phyloP scores from a whole-genome alignment of 768 basidiomycete species.

The Hemileccinum rubropunctum region DNA sequence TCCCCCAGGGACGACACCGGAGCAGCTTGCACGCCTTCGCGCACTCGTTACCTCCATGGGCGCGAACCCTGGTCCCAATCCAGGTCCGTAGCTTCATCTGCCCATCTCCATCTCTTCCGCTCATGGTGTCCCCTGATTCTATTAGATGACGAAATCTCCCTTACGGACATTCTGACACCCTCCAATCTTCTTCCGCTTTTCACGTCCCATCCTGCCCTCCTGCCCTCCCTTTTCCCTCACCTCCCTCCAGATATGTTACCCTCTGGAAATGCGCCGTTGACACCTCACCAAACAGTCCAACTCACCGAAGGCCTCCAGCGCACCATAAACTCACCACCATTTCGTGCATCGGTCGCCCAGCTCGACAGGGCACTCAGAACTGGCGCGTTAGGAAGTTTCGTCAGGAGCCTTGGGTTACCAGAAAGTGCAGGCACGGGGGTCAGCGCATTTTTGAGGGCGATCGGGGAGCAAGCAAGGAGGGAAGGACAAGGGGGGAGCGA shows the following conservation, averaged over 20 bases:
- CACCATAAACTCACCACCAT: conserved; percentile 80
- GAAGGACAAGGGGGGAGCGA: conserved; percentile 31
- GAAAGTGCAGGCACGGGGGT: conserved; percentile 81
- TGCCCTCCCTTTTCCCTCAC: conserved; percentile 72
- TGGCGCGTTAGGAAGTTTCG: conserved; percentile 72
- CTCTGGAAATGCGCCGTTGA: conserved; percentile 49
- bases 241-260: conserved; percentile 73
- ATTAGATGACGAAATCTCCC: conserved; percentile 53
- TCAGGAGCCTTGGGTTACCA: conserved; percentile 76
- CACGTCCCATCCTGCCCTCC: conserved; percentile 62
- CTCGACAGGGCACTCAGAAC: conserved; percentile 85
- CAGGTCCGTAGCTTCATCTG: conserved; percentile 10
- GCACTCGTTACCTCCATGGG: conserved; percentile 49
- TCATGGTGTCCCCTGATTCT: conserved; percentile 10
- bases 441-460: conserved; percentile 74
- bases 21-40: conserved; percentile 63
- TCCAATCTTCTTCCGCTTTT: conserved; percentile 73
- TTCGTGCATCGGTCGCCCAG: conserved; percentile 72
- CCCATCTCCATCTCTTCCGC: neutral
- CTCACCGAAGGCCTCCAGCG: conserved; percentile 59
- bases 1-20: conserved; percentile 41
- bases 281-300: conserved; percentile 22
- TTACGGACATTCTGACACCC: conserved; percentile 75
- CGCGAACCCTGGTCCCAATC: conserved; percentile 24
- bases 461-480: conserved; percentile 70